Evolutionary conservation across 1,139 yeast genomes (phyloP).

Genomic region (Kodamaea plutei): DNA sequence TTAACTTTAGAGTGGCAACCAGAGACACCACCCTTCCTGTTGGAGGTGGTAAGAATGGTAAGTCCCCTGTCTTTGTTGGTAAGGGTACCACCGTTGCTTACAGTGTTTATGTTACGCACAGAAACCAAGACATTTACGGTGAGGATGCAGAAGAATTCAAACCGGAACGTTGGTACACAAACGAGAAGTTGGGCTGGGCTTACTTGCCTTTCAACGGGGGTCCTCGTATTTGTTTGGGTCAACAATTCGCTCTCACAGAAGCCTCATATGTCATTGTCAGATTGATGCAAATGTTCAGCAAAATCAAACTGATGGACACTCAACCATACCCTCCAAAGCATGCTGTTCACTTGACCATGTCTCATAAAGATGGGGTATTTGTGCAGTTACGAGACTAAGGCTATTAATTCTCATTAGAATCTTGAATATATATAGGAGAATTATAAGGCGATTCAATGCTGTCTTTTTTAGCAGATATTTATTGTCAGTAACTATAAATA

Average conservation of each 20-base stretch:
- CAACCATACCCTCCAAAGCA: slow-evolving; percentile 30
- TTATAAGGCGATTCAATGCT: too few relatives aligned
- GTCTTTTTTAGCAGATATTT: too few relatives aligned
- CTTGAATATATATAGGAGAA: too few relatives aligned
- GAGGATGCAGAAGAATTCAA: slow-evolving; percentile 19
- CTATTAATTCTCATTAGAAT: too few relatives aligned
- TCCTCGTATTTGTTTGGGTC: slow-evolving; percentile 43
- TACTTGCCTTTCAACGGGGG: slow-evolving; percentile 45
- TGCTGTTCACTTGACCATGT: slow-evolving; percentile 33
- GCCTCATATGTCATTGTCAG: slow-evolving; percentile 32
- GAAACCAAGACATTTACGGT: slow-evolving; percentile 18
- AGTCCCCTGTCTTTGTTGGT: slow-evolving; percentile 18
- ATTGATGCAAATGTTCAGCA: slow-evolving; percentile 30
- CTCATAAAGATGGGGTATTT: slow-evolving; percentile 27
- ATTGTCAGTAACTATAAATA: neutral
- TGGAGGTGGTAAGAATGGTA: slow-evolving; percentile 23
- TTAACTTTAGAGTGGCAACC: slow-evolving; percentile 22
- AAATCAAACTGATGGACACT: slow-evolving; percentile 22
- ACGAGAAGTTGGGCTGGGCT: slow-evolving; percentile 37
- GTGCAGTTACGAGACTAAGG: slow-evolving; percentile 4
- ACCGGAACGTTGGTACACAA: slow-evolving; percentile 23
- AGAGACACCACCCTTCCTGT: slow-evolving; percentile 22
- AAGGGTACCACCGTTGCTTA: slow-evolving; percentile 22
- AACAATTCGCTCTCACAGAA: slow-evolving; percentile 45
- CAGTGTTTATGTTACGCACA: slow-evolving; percentile 20